phyloP scores from a whole-genome alignment of 2,329 filamentous ascomycete genomes.

The Mycocentrospora acerina region DNA sequence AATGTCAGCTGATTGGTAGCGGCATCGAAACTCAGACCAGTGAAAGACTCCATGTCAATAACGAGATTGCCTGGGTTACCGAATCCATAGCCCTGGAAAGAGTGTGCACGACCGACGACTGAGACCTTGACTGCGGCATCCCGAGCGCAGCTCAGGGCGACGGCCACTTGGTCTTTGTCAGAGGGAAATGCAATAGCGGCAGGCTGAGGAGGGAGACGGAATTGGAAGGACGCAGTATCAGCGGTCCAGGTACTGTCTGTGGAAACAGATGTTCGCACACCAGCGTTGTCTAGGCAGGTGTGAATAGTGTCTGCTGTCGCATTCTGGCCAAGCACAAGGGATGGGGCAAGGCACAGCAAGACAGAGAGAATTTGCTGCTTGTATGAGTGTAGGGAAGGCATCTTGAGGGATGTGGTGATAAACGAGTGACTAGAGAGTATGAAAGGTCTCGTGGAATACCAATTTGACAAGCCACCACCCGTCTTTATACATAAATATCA shows the following conservation, averaged over 20 bases:
- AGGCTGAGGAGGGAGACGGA: conserved; percentile 9
- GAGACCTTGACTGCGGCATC: conserved; percentile 14
- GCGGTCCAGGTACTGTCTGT: conserved; percentile 11
- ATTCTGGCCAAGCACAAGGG: conserved; percentile 3
- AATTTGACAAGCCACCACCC: not conserved
- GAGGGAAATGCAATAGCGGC: conserved; percentile 10
- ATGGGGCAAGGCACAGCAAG: conserved; percentile 3
- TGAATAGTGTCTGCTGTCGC: conserved; percentile 6
- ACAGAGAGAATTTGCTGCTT: conserved; percentile 3
- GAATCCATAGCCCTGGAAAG: conserved; percentile 14
- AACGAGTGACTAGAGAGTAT: not conserved
- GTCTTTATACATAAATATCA: too few species aligned
- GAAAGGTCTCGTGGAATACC: too few species aligned
- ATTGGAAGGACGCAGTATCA: conserved; percentile 13
- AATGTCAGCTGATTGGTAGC: conserved; percentile 13
- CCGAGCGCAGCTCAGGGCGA: conserved; percentile 11
- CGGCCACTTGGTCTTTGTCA: conserved; percentile 6
- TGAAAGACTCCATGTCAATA: conserved; percentile 10
- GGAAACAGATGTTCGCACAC: conserved; percentile 4
- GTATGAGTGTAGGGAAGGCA: conserved; percentile 3
- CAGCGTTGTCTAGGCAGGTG: conserved; percentile 5
- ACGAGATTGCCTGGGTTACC: conserved; percentile 13
- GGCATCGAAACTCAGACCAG: conserved; percentile 11
- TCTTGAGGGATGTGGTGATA: not conserved
- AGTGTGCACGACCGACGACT: conserved; percentile 9